phyloP scores from a whole-genome alignment of 257 asterid genomes.

The Handroanthus guayacan region DNA sequence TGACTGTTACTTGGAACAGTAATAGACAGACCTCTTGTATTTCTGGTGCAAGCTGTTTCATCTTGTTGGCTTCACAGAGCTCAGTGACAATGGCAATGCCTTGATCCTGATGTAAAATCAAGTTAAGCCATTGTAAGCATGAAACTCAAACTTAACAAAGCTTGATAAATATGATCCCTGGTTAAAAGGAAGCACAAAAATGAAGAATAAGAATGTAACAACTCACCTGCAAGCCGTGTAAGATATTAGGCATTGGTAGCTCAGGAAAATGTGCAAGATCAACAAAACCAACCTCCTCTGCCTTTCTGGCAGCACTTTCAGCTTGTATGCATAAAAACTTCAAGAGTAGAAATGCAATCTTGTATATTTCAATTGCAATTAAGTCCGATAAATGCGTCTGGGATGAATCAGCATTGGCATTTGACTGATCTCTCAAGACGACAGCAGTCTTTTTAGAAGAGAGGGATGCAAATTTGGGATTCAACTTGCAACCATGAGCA shows the following conservation, averaged over 20 bases:
- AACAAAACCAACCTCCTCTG: slow-evolving; percentile 88
- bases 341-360: slow-evolving; percentile 74
- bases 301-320: slow-evolving; percentile 77
- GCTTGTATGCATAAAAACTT: slow-evolving; percentile 86
- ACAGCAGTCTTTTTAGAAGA: slow-evolving; percentile 56
- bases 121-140: too few species aligned
- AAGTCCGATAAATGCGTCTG: slow-evolving; percentile 75
- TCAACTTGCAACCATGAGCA: slow-evolving; percentile 72
- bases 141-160: background rate
- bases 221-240: slow-evolving; percentile 87
- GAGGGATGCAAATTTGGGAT: slow-evolving; percentile 51
- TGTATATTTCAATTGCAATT: slow-evolving; percentile 75
- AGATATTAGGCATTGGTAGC: slow-evolving; percentile 96
- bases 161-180: background rate
- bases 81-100: slow-evolving; percentile 77
- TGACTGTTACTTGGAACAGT: slow-evolving; percentile 69
- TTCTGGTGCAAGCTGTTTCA: slow-evolving; percentile 60
- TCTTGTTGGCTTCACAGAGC: slow-evolving; percentile 77
- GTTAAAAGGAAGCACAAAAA: background rate
- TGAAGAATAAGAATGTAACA: slow-evolving; percentile 11
- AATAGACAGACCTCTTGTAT: slow-evolving; percentile 63
- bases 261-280: slow-evolving; percentile 91
- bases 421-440: slow-evolving; percentile 58
- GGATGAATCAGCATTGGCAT: slow-evolving; percentile 38
- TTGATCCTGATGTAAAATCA: slow-evolving; percentile 65